Evolutionary conservation across 148 eudicot species (phyloP).

Genomic region (Pouteria glomerata): DNA sequence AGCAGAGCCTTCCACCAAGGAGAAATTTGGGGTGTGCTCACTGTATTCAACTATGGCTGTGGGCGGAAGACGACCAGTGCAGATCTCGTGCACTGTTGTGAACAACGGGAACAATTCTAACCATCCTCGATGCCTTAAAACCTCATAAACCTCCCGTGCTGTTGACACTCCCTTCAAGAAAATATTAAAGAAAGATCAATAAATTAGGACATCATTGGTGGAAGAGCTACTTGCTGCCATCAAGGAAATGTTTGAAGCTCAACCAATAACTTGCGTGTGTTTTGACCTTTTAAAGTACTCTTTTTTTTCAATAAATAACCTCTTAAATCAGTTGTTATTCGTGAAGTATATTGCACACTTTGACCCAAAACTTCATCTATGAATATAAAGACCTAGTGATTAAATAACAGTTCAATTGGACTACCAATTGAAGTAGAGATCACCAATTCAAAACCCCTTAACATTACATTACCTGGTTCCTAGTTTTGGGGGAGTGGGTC

Average conservation of each 20-base stretch:
- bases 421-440: no score
- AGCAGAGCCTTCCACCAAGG: constrained; percentile 19
- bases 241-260: neutral
- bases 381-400: neutral
- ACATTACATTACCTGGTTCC: no score
- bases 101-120: constrained; percentile 81
- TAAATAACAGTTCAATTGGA: no score
- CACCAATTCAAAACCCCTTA: no score
- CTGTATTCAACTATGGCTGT: constrained; percentile 68
- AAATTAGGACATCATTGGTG: neutral
- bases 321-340: neutral
- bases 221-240: neutral
- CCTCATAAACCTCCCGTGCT: constrained; percentile 84
- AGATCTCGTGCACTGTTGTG: constrained; percentile 87
- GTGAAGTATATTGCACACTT: neutral
- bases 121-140: constrained; percentile 65
- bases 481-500: no score
- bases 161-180: constrained; percentile 82
- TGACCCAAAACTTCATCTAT: neutral
- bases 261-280: neutral
- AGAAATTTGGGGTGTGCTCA: constrained; percentile 30
- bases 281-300: no score
- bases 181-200: constrained; percentile 4
- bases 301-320: no score
- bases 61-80: constrained; percentile 63